Conservation (phyloP, 2,329 filamentous ascomycete genomes). For the Talaromyces atroroseus region DNA sequence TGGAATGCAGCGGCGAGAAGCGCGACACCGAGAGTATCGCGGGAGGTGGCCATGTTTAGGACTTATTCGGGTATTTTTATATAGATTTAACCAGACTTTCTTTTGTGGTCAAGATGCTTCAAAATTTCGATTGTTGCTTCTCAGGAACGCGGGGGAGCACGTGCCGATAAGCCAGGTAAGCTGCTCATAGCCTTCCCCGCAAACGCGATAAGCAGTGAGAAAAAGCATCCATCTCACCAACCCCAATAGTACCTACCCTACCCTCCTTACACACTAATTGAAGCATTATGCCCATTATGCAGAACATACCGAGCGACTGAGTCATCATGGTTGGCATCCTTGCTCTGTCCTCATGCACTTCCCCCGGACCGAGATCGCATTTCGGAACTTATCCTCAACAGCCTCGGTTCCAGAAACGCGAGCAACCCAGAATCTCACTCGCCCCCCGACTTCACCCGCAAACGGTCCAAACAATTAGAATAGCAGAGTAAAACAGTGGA, state of each 20-base stretch:
- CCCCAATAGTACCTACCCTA: background rate
- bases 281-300: background rate
- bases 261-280: background rate
- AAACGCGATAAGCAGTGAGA: no score
- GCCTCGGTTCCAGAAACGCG: conserved; percentile 7
- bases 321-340: background rate
- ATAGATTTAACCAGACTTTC: background rate
- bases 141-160: background rate
- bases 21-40: conserved; percentile 1
- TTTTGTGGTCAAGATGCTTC: background rate
- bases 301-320: background rate
- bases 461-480: background rate
- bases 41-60: background rate
- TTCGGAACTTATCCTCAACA: conserved; percentile 6
- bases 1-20: background rate
- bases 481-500: background rate
- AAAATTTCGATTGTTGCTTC: no score
- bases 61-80: background rate
- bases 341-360: background rate
- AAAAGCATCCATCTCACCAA: background rate
- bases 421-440: background rate
- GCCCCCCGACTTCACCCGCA: conserved; percentile 11
- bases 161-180: background rate
- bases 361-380: conserved; percentile 6
- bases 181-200: no score